A percentile compares a stretch with the other conserved stretches of the same genome.
phyloP scores from a whole-genome alignment of 2,329 filamentous ascomycete species.

The Aureobasidium leucospermi region DNA sequence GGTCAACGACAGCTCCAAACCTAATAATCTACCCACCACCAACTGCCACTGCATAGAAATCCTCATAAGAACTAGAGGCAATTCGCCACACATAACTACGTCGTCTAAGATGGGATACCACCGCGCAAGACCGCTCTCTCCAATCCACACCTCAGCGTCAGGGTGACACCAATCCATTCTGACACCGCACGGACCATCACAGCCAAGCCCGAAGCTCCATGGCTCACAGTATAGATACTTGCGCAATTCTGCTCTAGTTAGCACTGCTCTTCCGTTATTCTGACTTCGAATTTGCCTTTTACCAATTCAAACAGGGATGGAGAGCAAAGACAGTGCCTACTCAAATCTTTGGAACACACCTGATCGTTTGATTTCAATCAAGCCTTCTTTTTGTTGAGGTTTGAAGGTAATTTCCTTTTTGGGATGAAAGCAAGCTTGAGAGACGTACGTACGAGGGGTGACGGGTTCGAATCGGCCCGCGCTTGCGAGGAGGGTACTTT shows the following conservation, averaged over 20 bases:
- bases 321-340: conserved; percentile 14
- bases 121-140: too few species aligned
- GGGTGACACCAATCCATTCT: background rate
- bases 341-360: conserved; percentile 10
- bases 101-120: too few species aligned
- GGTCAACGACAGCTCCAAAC: too few species aligned
- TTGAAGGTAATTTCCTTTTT: background rate
- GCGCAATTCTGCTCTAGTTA: background rate
- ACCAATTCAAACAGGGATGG: conserved; percentile 14
- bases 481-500: too few species aligned
- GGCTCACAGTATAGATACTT: background rate
- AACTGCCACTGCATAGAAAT: too few species aligned
- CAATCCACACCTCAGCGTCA: background rate
- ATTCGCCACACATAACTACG: too few species aligned
- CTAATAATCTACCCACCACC: too few species aligned
- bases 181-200: background rate
- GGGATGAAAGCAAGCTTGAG: background rate
- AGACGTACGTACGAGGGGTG: background rate
- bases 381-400: background rate
- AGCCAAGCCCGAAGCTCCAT: background rate
- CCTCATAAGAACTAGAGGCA: too few species aligned
- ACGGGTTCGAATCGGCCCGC: background rate
- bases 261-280: conserved; percentile 14
- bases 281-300: conserved; percentile 15
- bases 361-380: background rate